Evolutionary conservation across 495 filamentous ascomycete species (phyloP).

Genomic region (Talaromyces adpressus): DNA sequence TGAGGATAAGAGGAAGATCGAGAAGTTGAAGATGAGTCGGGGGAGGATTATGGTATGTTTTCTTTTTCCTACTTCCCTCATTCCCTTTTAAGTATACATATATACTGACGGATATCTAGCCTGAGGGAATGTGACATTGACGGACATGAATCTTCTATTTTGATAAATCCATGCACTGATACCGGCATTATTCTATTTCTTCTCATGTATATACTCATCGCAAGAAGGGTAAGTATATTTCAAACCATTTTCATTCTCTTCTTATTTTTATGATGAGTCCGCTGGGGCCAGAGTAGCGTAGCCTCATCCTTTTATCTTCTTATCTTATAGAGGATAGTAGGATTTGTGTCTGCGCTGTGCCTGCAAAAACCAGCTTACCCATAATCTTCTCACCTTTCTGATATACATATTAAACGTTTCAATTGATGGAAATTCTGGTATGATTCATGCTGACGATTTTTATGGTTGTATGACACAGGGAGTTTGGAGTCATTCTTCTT

Average conservation of each 20-base stretch:
- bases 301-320: conserved; percentile 16
- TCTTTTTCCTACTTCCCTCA: no score
- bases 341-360: conserved; percentile 27
- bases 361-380: conserved; percentile 44
- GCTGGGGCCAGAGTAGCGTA: conserved; percentile 53
- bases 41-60: conserved; percentile 41
- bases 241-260: background rate
- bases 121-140: conserved; percentile 27
- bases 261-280: conserved; percentile 35
- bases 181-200: conserved; percentile 2
- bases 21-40: conserved; percentile 43
- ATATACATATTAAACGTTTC: conserved; percentile 9
- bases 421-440: background rate
- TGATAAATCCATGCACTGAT: background rate
- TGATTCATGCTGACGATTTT: background rate
- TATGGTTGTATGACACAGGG: background rate
- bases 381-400: conserved; percentile 47
- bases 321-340: background rate
- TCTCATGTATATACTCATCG: background rate
- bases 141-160: background rate
- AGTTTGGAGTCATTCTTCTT: no score
- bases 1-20: conserved; percentile 47
- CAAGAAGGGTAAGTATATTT: background rate
- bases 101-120: conserved; percentile 19
- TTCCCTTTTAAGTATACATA: no score